Evolutionary conservation across 129 eudicot species (phyloP), one percentile per base, ranked within the genome.

Genomic region (Helianthus tuberosus): DNA sequence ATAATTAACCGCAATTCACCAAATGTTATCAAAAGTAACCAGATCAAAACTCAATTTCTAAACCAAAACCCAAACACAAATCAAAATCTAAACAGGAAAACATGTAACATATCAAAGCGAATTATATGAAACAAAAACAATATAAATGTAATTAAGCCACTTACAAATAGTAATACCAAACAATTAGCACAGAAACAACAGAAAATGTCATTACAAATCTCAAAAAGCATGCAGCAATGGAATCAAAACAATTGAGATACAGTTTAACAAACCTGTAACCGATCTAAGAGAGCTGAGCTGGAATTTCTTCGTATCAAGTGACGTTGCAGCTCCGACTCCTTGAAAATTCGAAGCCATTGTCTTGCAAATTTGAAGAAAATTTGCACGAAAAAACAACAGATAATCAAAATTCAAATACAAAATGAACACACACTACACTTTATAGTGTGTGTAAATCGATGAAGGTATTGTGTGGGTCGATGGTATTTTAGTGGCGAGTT

Each of bases 261-360:
- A 44, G 44, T 11, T 25, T 15, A 11, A 78, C 60, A 44, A 54
- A 83, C 87, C 87, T 41, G 75, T 9, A 39, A 79, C 41, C 5
- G 62, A 79, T 74, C 78, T 57, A 64, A 59, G 67, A 5, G 78
- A 43, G 27, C 68, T 50, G 17, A 82, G 61, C 12, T 71, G 82
- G 3, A 77, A 44, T 64, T 77, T 82, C 43, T 77, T 77, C 32
- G 80, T 67, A 29, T 82, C 82, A 44, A 65, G 60, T 60, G 81
- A 67, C 11, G 84, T 79, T 32, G 84, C 71, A 47, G 81, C 84
- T 75, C 84, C 84, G 52, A 79, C 47, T 51, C 71, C 84, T 79
- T 83, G 84, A 52, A 83, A 70, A 58, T 79, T 71, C 81, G 87
- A 83, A 70, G 87, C 84, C 87, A 83, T 83, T 66, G 50, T n/a